These are phyloP conservation scores for Leonotis leonurus DNA, from an alignment of 257 asterid species.

Conservation along the genomic window DNA sequence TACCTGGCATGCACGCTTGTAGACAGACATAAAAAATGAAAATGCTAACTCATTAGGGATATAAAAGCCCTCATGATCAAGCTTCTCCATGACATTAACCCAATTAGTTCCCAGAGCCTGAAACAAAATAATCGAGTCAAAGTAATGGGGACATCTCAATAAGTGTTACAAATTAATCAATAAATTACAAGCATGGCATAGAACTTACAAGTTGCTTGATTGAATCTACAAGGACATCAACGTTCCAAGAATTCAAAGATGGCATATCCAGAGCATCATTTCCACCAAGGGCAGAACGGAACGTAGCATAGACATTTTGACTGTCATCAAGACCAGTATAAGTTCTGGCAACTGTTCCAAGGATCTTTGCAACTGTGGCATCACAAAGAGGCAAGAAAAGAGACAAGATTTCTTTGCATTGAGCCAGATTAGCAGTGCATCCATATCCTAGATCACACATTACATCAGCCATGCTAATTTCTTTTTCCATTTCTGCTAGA, in stretches of 20 bases:
- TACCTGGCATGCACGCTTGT: conserved; percentile 79
- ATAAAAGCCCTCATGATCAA: conserved; percentile 89
- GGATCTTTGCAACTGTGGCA: conserved; percentile 65
- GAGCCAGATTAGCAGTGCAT: conserved; percentile 64
- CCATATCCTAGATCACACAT: conserved; percentile 93
- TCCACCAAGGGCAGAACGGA: conserved; percentile 63
- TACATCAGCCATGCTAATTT: conserved; percentile 82
- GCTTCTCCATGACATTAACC: conserved; percentile 66
- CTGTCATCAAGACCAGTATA: conserved; percentile 63
- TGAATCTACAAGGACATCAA: conserved; percentile 74
- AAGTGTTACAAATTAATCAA: background rate
- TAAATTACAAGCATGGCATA: background rate
- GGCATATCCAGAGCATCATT: conserved; percentile 41
- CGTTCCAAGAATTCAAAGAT: conserved; percentile 59
- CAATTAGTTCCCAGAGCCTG: conserved; percentile 87
- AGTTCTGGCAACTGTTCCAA: conserved; percentile 71
- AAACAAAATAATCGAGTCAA: conserved; percentile 2
- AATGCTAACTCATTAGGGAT: conserved; percentile 73
- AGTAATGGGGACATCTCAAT: background rate
- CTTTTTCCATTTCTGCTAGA: conserved; percentile 93
- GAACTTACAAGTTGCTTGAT: conserved; percentile 81
- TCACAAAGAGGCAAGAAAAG: conserved; percentile 74
- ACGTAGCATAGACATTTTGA: conserved; percentile 60
- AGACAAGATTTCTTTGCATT: conserved; percentile 81
- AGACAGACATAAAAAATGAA: conserved; percentile 76